These are phyloP conservation scores for Cercospora janseana DNA, from an alignment of 2,329 filamentous ascomycete genomes.

Conservation along the genomic window DNA sequence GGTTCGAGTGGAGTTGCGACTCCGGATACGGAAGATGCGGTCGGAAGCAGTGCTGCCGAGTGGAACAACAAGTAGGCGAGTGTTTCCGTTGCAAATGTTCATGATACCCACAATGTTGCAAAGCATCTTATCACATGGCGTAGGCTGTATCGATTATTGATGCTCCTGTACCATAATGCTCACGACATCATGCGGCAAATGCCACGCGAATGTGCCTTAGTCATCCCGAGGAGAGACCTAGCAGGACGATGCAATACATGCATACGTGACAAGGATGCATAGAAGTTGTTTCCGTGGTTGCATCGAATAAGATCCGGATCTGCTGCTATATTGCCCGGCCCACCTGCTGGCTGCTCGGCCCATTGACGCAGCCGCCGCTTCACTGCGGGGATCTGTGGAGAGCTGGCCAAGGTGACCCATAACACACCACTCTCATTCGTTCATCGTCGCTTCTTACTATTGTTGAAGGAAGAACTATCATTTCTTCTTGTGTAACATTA, in stretches of 20 bases:
- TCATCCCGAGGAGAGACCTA: too few species aligned
- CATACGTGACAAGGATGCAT: too few species aligned
- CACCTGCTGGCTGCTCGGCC: constrained; percentile 16
- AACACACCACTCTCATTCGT: constrained; percentile 21
- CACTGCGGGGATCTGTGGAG: constrained; percentile 19
- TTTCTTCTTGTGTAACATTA: background rate
- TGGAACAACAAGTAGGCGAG: constrained; percentile 17
- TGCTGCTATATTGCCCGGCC: constrained; percentile 3
- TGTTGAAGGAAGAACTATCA: constrained; percentile 20
- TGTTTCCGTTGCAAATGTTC: constrained; percentile 10
- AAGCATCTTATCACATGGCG: background rate
- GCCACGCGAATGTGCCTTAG: too few species aligned
- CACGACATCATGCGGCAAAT: too few species aligned
- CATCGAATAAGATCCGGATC: too few species aligned
- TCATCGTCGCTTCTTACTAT: constrained; percentile 12
- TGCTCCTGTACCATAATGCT: constrained; percentile 15
- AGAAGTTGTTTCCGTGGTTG: too few species aligned
- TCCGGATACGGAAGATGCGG: constrained; percentile 9
- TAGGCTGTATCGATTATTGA: constrained; percentile 5
- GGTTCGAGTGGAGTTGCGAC: constrained; percentile 13
- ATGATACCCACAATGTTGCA: constrained; percentile 19
- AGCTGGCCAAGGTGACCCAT: constrained; percentile 20
- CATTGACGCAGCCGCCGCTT: constrained; percentile 17
- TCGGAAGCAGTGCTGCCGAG: constrained; percentile 13
- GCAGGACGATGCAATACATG: too few species aligned